These are phyloP conservation scores for Colletotrichum musae DNA, from an alignment of 2,329 filamentous ascomycete species.

Conservation along the genomic window DNA sequence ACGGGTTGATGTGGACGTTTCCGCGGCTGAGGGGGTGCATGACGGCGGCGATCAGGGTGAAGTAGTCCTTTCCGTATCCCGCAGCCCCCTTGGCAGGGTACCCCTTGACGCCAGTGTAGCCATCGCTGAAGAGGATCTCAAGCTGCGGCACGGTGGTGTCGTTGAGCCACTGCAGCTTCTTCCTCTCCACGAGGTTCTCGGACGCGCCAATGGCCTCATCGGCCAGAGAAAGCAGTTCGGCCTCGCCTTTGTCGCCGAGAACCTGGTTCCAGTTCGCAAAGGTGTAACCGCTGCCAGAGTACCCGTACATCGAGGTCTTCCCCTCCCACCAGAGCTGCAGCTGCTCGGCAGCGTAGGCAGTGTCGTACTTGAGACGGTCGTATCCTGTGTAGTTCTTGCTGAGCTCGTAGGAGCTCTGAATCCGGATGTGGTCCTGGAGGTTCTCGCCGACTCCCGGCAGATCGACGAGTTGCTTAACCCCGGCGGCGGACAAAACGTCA, in stretches of 20 bases:
- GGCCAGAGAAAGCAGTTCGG: constrained; percentile 50
- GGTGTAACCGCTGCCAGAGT: constrained; percentile 54
- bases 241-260: constrained; percentile 47
- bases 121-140: constrained; percentile 61
- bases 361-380: constrained; percentile 49
- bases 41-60: constrained; percentile 47
- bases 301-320: constrained; percentile 53
- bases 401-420: constrained; percentile 52
- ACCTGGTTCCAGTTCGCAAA: constrained; percentile 59
- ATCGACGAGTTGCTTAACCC: constrained; percentile 64
- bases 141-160: constrained; percentile 55
- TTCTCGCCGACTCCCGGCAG: constrained; percentile 68
- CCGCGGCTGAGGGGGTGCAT: constrained; percentile 51
- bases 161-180: constrained; percentile 57
- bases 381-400: constrained; percentile 48
- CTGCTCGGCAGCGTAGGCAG: constrained; percentile 54
- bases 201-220: constrained; percentile 47
- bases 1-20: constrained; percentile 51
- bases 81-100: constrained; percentile 47
- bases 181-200: constrained; percentile 51
- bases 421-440: constrained; percentile 52
- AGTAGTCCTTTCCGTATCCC: constrained; percentile 49
- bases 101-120: constrained; percentile 57
- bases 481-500: constrained; percentile 60
- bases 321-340: constrained; percentile 52